Evolutionary conservation across 1,284 basidiomycete species (phyloP).

Genomic region (Tilletia walkeri): DNA sequence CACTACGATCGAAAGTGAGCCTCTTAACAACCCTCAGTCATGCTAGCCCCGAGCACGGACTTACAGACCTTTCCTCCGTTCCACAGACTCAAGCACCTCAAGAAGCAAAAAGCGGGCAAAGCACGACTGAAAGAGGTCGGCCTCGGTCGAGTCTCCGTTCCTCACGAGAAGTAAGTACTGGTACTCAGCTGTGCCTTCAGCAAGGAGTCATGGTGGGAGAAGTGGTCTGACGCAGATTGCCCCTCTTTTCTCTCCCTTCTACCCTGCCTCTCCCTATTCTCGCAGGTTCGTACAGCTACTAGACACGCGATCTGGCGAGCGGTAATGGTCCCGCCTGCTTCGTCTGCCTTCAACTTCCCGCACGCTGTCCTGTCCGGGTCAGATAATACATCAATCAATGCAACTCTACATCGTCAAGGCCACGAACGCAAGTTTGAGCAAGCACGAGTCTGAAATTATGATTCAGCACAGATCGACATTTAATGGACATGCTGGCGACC

Average conservation of each 20-base stretch:
- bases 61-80: neutral
- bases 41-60: neutral
- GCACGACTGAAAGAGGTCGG: conserved; percentile 48
- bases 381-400: too few species aligned
- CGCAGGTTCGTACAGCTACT: conserved; percentile 30
- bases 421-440: too few species aligned
- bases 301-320: conserved; percentile 25
- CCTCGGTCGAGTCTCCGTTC: conserved; percentile 48
- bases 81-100: conserved; percentile 47
- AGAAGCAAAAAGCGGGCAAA: conserved; percentile 54
- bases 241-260: neutral
- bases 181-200: neutral
- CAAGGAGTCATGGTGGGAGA: neutral
- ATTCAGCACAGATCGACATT: too few species aligned
- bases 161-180: conserved; percentile 26
- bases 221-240: neutral
- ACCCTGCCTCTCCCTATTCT: neutral
- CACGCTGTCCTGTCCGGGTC: too few species aligned
- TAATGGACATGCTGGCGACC: too few species aligned
- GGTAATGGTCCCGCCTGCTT: neutral
- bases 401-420: too few species aligned
- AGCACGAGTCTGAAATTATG: too few species aligned
- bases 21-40: neutral
- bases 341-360: too few species aligned
- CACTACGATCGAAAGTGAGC: neutral